Conservation (phyloP, 352 stramenopile genomes). For the Elongisporangium prolatum region DNA sequence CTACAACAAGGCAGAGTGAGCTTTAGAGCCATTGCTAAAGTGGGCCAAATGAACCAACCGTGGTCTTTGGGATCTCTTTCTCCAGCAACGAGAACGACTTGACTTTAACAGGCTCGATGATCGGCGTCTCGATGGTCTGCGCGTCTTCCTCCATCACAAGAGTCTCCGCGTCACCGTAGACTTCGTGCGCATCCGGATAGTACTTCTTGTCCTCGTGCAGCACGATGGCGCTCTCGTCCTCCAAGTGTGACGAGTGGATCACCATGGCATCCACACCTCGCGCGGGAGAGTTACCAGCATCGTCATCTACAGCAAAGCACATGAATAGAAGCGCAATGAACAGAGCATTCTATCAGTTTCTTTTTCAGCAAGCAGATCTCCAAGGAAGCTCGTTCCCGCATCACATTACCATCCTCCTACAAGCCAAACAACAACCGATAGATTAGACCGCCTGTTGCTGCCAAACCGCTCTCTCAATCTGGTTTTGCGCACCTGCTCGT, state of each 20-base stretch:
- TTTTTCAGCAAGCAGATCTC: neutral
- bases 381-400: neutral
- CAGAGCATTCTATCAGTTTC: neutral
- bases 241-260: conserved; percentile 37
- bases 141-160: conserved; percentile 99
- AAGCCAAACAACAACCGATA: neutral
- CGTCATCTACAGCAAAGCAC: conserved; percentile 1
- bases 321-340: neutral
- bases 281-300: conserved; percentile 4
- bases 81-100: conserved; percentile 93
- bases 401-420: neutral
- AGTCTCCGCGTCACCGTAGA: conserved; percentile 96
- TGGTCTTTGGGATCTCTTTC: conserved; percentile 75
- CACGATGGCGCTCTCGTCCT: conserved; percentile 93
- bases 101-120: conserved; percentile 94
- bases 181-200: conserved; percentile 96
- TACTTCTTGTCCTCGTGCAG: conserved; percentile 99
- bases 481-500: conserved; percentile 20
- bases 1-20: conserved; percentile 8
- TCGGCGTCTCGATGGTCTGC: conserved; percentile 97
- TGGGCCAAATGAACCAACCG: conserved; percentile 1
- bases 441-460: neutral
- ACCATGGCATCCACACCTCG: conserved; percentile 41
- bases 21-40: neutral
- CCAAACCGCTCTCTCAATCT: conserved; percentile 10